phyloP scores from a whole-genome alignment of 179 eudicot species.

The Beta lomatogona region DNA sequence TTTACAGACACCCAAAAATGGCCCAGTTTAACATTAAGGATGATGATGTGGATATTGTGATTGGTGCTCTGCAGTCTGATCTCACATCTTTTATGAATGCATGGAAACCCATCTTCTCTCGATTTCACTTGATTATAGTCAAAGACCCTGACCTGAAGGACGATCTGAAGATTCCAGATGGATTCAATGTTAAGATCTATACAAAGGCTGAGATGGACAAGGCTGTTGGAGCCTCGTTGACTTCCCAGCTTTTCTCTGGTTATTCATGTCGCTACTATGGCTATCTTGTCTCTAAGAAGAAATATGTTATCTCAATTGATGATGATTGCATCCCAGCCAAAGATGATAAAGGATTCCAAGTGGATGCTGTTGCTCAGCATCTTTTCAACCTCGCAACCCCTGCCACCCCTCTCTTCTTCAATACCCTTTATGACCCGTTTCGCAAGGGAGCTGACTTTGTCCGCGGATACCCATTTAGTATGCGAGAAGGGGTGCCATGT shows the following conservation, averaged over 20 bases:
- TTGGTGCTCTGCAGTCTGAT: constrained; percentile 75
- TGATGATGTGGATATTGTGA: constrained; percentile 85
- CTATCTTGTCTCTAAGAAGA: constrained; percentile 75
- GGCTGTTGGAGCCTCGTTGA: constrained; percentile 46
- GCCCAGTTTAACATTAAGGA: constrained; percentile 52
- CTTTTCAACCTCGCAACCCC: constrained; percentile 77
- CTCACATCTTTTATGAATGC: constrained; percentile 82
- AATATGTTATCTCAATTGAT: constrained; percentile 82
- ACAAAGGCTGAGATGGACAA: constrained; percentile 67
- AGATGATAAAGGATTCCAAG: constrained; percentile 57
- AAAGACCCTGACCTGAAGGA: constrained; percentile 75
- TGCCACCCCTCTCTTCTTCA: constrained; percentile 94
- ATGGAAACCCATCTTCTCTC: constrained; percentile 74
- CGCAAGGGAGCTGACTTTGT: constrained; percentile 90
- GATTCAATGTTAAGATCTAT: constrained; percentile 57
- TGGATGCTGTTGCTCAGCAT: constrained; percentile 79
- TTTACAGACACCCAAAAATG: constrained; percentile 38
- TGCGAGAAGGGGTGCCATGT: constrained; percentile 79
- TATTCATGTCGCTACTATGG: constrained; percentile 93
- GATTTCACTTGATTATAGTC: constrained; percentile 78
- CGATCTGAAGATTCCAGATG: constrained; percentile 68
- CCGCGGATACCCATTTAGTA: constrained; percentile 96
- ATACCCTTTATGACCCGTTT: constrained; percentile 92
- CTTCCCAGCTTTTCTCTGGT: constrained; percentile 67
- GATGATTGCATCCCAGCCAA: constrained; percentile 93